Conservation (phyloP, 2,329 filamentous ascomycete genomes). For the Alternaria panax region DNA sequence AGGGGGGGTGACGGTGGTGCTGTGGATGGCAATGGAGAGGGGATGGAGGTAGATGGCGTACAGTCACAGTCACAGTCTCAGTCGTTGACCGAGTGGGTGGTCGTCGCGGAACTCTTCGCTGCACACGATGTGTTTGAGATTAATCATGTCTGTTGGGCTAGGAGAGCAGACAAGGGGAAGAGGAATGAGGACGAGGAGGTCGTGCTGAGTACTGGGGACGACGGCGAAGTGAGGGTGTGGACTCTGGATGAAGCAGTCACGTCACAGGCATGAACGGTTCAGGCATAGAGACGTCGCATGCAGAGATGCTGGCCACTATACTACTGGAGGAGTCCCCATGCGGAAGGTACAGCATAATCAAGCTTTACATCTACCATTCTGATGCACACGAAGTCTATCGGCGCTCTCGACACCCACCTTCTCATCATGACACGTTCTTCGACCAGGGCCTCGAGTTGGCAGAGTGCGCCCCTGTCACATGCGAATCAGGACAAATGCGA, state of each 20-base stretch:
- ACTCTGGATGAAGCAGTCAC: constrained; percentile 46
- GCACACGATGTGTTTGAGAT: constrained; percentile 93
- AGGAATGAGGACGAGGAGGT: constrained; percentile 76
- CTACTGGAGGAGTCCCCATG: too few species aligned
- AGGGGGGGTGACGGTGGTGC: constrained; percentile 32
- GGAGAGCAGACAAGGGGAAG: constrained; percentile 72
- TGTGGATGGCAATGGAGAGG: constrained; percentile 22
- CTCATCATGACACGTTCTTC: neutral
- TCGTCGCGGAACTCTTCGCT: constrained; percentile 72
- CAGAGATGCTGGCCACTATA: too few species aligned
- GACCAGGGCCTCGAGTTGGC: neutral
- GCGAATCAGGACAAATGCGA: constrained; percentile 5
- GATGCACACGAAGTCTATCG: too few species aligned
- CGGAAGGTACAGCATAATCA: too few species aligned
- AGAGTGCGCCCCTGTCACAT: neutral
- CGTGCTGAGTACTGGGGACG: constrained; percentile 88
- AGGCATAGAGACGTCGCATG: too few species aligned
- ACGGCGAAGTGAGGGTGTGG: constrained; percentile 89
- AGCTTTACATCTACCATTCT: too few species aligned
- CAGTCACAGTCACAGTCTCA: constrained; percentile 23
- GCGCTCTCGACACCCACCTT: too few species aligned
- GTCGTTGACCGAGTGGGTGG: constrained; percentile 68
- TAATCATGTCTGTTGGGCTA: constrained; percentile 90
- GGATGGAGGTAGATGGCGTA: constrained; percentile 25
- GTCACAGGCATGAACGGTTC: constrained; percentile 3